Conservation (phyloP, 2,329 filamentous ascomycete genomes). For the Stagonosporopsis chrysanthemi region DNA sequence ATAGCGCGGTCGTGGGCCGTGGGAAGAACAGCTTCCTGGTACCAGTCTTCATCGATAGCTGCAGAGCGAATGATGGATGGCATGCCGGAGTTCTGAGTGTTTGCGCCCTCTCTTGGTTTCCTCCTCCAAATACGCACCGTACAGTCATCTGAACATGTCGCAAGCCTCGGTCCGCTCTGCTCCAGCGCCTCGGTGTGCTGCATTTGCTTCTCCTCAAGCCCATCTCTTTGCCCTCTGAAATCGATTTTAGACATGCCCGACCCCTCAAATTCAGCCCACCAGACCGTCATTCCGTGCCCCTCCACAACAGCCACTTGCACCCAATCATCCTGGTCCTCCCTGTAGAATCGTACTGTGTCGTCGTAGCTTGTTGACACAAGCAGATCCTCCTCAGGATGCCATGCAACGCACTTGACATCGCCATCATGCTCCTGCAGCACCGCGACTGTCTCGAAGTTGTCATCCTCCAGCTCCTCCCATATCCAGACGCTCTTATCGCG, state of each 20-base stretch:
- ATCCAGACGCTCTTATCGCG: conserved; percentile 97
- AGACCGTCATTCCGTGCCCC: conserved; percentile 86
- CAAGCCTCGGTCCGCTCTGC: conserved; percentile 64
- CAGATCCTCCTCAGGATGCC: conserved; percentile 82
- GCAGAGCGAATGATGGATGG: conserved; percentile 87
- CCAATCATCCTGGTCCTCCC: conserved; percentile 94
- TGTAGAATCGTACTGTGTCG: conserved; percentile 86
- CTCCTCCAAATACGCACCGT: conserved; percentile 82
- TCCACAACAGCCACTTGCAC: conserved; percentile 82
- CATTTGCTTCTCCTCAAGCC: conserved; percentile 43
- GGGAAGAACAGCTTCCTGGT: conserved; percentile 78
- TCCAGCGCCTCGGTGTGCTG: conserved; percentile 49
- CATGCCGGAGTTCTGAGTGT: conserved; percentile 64
- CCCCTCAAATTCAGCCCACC: conserved; percentile 77
- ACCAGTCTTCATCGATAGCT: conserved; percentile 81
- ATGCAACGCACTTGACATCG: conserved; percentile 92
- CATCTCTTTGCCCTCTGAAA: conserved; percentile 34
- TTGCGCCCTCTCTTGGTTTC: conserved; percentile 60
- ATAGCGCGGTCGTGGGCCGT: conserved; percentile 78
- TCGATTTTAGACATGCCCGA: conserved; percentile 45
- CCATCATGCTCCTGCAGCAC: conserved; percentile 94
- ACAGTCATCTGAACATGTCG: conserved; percentile 85
- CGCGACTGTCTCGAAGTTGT: conserved; percentile 96
- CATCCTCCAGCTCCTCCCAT: conserved; percentile 95
- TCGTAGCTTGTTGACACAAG: conserved; percentile 94